A percentile compares a stretch with the other conserved stretches of the same genome.
Conservation (phyloP, 768 basidiomycete species). For the Suillus luteus region DNA sequence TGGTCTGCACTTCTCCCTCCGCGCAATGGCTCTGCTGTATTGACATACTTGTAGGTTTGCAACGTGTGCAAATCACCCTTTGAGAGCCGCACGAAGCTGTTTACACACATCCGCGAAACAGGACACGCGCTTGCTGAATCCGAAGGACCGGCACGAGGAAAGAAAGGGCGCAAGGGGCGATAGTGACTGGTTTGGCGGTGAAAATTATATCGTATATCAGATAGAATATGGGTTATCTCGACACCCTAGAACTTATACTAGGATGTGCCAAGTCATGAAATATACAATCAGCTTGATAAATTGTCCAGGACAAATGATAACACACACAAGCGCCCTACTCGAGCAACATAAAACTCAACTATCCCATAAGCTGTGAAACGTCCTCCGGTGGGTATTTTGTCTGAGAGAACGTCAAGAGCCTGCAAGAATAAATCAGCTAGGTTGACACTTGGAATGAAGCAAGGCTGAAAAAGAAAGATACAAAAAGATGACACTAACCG, state of each 20-base stretch:
- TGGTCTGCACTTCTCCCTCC: constrained; percentile 16
- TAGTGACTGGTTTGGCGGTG: background rate
- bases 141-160: constrained; percentile 27
- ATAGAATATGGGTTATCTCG: background rate
- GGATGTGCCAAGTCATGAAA: background rate
- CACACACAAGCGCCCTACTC: constrained; percentile 2
- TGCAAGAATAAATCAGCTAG: constrained; percentile 34
- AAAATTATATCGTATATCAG: background rate
- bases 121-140: constrained; percentile 65
- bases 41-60: constrained; percentile 44
- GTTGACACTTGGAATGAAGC: background rate
- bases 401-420: constrained; percentile 93
- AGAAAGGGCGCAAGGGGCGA: constrained; percentile 36
- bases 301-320: constrained; percentile 13
- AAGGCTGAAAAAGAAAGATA: background rate
- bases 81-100: constrained; percentile 70
- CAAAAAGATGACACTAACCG: constrained; percentile 51
- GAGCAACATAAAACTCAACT: constrained; percentile 11
- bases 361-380: constrained; percentile 92
- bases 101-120: constrained; percentile 67
- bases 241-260: background rate
- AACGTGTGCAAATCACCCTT: constrained; percentile 70
- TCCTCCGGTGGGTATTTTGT: constrained; percentile 95
- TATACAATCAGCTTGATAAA: constrained; percentile 12
- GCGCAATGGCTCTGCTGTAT: constrained; percentile 9